Conservation (phyloP, 2,329 filamentous ascomycete species). For the Pseudogymnoascus sp. region DNA sequence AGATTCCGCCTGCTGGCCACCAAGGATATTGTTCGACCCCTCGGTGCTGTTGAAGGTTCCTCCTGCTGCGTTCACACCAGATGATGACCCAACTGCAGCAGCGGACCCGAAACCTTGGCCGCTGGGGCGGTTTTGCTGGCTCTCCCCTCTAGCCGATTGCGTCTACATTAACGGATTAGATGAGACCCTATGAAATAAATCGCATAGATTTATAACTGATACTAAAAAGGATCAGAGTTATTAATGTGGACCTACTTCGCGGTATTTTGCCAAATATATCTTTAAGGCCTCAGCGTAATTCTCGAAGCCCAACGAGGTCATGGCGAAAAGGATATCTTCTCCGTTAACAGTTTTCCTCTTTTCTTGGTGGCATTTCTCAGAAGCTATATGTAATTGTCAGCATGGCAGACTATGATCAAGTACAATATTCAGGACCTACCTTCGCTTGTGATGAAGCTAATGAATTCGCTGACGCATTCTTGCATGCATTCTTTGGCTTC, state of each 20-base stretch:
- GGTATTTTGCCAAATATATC: slow-evolving; percentile 95
- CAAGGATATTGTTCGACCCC: slow-evolving; percentile 29
- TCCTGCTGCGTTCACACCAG: slow-evolving; percentile 26
- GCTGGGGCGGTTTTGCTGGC: slow-evolving; percentile 38
- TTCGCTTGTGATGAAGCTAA: slow-evolving; percentile 99
- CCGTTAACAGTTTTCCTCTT: slow-evolving; percentile 99
- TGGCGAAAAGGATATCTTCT: slow-evolving; percentile 96
- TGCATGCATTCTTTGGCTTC: slow-evolving; percentile 99
- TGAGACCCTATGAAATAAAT: slow-evolving; percentile 32
- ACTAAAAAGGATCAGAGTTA: slow-evolving; percentile 10
- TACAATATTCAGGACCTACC: slow-evolving; percentile 48
- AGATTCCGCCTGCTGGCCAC: slow-evolving; percentile 25
- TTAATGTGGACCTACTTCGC: slow-evolving; percentile 64
- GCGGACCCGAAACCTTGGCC: slow-evolving; percentile 45
- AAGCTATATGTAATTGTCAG: slow-evolving; percentile 52
- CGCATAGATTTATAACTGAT: background rate
- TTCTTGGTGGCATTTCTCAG: slow-evolving; percentile 98
- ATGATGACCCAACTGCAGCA: slow-evolving; percentile 31
- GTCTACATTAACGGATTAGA: slow-evolving; percentile 43
- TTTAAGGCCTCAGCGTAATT: slow-evolving; percentile 98
- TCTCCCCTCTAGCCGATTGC: slow-evolving; percentile 64
- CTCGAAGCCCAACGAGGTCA: slow-evolving; percentile 97
- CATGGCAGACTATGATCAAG: slow-evolving; percentile 13
- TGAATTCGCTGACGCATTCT: slow-evolving; percentile 99
- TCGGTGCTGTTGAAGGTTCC: slow-evolving; percentile 24